Base-by-base conservation (phyloP, 1,284 basidiomycete species). In the Malassezia furfur region DNA sequence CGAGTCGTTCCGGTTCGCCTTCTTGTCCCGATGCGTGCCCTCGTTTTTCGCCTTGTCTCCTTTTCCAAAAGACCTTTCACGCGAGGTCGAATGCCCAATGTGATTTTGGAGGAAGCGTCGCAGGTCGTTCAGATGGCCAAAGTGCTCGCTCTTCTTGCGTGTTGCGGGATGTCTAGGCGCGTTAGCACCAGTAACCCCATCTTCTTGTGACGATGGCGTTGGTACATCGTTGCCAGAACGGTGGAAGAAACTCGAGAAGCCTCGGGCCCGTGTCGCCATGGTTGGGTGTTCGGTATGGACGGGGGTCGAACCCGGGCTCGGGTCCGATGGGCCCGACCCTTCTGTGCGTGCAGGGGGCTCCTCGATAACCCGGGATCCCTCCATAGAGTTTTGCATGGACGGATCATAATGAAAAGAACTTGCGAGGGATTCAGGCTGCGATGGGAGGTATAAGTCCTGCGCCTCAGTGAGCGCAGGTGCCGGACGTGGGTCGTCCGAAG, bases 41-140 rank as follows among this genome's bases (percentile, higher is more conserved):
- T 44, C 37, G 19, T 48, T 40, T 19, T 53, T 37, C 36, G 34
- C 17, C 12, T 21, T 21, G 17, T 43, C 25, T 1, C 31, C 25
- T 36, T 37, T 43, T 11, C 9, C 8, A 21, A 10, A 14, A 14
- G 6, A 4, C 9, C 31, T 51, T 15, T 47, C 34, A 7, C 35
- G 31, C 14, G 36, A 34, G 9, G 28, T 25, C 15, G 25, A 36
- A 10, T 14, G 6, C 2, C 30, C 55, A 34, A 57, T 43, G 22
- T 57, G 50, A 9, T 21, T 34, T 8, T 57, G 50, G 25, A 57
- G 37, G 28, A 57, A 25, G 35, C 54, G 54, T 9, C 50, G 55
- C 15, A 57, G 31, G 25, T 57, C 55, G 17, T 49, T 48, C 11
- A 57, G 22, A 12, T 47, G 45, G 1, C 21, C 30, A 19, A 47